Evolutionary conservation across 805 yeast species (phyloP).

Genomic region (Monosporozyma siamensis): DNA sequence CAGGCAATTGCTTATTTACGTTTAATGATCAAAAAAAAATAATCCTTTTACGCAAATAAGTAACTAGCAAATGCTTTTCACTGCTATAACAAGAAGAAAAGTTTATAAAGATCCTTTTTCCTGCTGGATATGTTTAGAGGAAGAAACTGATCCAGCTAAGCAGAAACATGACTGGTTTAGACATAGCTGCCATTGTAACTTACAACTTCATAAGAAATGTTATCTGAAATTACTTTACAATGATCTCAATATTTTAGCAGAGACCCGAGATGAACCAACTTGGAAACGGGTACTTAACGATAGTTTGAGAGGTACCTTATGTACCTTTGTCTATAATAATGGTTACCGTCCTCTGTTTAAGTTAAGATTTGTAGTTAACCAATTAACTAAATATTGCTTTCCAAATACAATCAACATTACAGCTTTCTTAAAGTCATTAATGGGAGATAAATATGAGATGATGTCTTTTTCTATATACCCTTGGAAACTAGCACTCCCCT

Average conservation of each 20-base stretch:
- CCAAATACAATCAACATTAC: too few species aligned
- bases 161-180: slow-evolving; percentile 15
- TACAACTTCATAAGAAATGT: slow-evolving; percentile 25
- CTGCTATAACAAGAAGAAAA: not conserved
- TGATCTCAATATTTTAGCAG: not conserved
- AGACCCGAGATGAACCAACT: not conserved
- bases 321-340: not conserved
- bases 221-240: slow-evolving; percentile 19
- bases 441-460: too few species aligned
- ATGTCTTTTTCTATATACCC: too few species aligned
- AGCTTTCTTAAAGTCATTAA: too few species aligned
- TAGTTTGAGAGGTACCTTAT: not conserved
- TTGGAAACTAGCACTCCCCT: too few species aligned
- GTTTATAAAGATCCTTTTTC: slow-evolving; percentile 6
- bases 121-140: slow-evolving; percentile 29
- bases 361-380: too few species aligned
- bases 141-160: slow-evolving; percentile 8
- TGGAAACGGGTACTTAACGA: not conserved
- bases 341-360: not conserved
- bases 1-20: too few species aligned
- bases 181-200: slow-evolving; percentile 26
- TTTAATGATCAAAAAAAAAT: too few species aligned
- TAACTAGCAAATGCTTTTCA: slow-evolving; percentile 3
- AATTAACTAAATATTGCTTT: too few species aligned
- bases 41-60: too few species aligned